Conservation (phyloP, 148 eudicot species). For the Limonium bicolor region DNA sequence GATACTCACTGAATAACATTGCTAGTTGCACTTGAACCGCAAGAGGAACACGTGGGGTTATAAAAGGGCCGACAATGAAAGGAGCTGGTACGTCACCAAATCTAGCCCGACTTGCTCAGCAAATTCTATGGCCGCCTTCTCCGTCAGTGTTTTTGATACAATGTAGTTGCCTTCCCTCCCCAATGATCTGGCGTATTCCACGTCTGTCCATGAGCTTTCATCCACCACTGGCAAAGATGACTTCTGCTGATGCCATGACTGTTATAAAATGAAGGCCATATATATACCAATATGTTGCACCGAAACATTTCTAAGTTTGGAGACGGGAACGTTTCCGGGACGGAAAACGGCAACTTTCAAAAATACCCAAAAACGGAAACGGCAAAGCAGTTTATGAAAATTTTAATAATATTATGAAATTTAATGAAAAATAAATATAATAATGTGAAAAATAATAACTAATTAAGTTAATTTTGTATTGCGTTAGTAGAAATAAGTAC, state of each 20-base stretch:
- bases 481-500: too few species aligned
- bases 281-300: too few species aligned
- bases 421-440: too few species aligned
- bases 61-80: conserved; percentile 20
- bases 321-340: too few species aligned
- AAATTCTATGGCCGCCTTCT: conserved; percentile 23
- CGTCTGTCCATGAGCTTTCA: conserved; percentile 22
- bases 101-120: conserved; percentile 21
- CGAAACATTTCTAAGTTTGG: too few species aligned
- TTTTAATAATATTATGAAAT: too few species aligned
- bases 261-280: conserved; percentile 1
- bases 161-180: conserved; percentile 11
- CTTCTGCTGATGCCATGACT: neutral
- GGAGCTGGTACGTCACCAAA: conserved; percentile 19
- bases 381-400: too few species aligned
- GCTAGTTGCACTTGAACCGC: conserved; percentile 14
- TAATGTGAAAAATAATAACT: too few species aligned
- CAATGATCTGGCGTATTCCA: conserved; percentile 12
- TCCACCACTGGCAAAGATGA: conserved; percentile 3
- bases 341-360: too few species aligned
- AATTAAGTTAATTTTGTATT: too few species aligned
- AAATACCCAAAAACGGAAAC: too few species aligned
- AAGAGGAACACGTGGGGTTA: conserved; percentile 14
- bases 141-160: conserved; percentile 23
- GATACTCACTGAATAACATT: conserved; percentile 18